Evolutionary conservation across 257 asterid genomes (phyloP).

Genomic region (Solanum lignicaule): DNA sequence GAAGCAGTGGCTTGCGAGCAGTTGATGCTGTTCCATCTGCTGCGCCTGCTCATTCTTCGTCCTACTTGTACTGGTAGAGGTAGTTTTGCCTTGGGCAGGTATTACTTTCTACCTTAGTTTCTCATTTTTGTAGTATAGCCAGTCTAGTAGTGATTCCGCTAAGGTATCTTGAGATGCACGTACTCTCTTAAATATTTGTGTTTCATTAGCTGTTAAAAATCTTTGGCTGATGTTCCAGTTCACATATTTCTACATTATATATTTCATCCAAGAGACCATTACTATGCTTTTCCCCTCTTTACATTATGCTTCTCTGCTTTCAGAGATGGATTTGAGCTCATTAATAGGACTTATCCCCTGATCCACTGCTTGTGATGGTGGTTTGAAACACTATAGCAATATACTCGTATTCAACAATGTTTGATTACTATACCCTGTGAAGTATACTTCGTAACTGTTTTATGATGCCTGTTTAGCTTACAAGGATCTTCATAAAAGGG

Average conservation of each 20-base stretch:
- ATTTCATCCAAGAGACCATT: not conserved
- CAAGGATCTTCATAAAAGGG: not conserved
- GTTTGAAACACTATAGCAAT: not conserved
- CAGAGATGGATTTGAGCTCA: not conserved
- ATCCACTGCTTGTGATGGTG: not conserved
- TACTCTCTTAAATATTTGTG: not conserved
- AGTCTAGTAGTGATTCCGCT: not conserved
- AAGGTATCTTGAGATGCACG: not conserved
- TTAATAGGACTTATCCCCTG: not conserved
- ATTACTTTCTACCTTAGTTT: not conserved
- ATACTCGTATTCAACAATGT: not conserved
- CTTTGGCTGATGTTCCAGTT: not conserved
- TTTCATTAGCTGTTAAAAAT: not conserved
- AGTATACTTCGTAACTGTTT: not conserved
- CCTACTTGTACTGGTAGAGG: constrained; percentile 28
- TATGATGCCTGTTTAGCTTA: not conserved
- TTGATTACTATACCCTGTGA: not conserved
- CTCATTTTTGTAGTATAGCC: not conserved
- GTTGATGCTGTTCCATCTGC: constrained; percentile 17
- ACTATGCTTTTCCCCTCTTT: not conserved
- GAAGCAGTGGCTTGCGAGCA: constrained; percentile 3
- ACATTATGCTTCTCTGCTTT: not conserved
- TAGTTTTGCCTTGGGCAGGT: not conserved
- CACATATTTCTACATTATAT: not conserved
- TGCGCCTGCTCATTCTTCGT: constrained; percentile 19